Evolutionary conservation across 345 rosid genomes (phyloP), one percentile per base, ranked within the genome.

Genomic region (Melaleuca quinquenervia): DNA sequence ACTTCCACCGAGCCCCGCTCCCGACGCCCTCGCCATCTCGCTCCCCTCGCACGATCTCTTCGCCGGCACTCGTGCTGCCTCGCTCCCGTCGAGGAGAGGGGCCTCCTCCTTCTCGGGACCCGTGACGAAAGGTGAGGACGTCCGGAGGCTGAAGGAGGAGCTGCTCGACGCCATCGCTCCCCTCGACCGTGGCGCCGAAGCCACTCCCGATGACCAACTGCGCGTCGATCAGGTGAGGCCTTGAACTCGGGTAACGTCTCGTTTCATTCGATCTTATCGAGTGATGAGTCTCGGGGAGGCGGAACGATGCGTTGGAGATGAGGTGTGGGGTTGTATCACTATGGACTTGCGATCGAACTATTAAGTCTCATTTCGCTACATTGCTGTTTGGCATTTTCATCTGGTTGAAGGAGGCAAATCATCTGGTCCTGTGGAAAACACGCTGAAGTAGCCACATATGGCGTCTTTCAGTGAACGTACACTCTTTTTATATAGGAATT

Each of bases 111-210:
- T 92, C 85, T 83, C 90, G 12, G 87, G 86, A 7, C 48, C 90
- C 64, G 78, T 76, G 20, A 54, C 84, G 48, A 85, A 86, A 48
- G 82, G 84, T 5, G 85, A 87, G 60, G 92, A 88, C 54, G 84
- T 85, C 53, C 32, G 84, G 10, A 84, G 60, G 45, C 89, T 90
- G 52, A 92, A 90, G 84, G 85, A 86, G 58, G 91, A 92, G 88
- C 89, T 92, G 36, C 86, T 85, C n/a, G 84, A 85, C 76, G 90
- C 90, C 3, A 88, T 91, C 52, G 89, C 89, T 6, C 89, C 91
- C 20, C 91, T 92, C 55, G 94, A 92, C 88, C 94, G 94, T 22
- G 92, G 94, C 18, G 89, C 90, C 50, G 91, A 88, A 41, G 91
- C 92, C 49, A 60, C 89, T 11, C 89, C 87, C n/a, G 83, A 89